Evolutionary conservation across 2,329 filamentous ascomycete species (phyloP).

Genomic region (Colletotrichum acutatum): DNA sequence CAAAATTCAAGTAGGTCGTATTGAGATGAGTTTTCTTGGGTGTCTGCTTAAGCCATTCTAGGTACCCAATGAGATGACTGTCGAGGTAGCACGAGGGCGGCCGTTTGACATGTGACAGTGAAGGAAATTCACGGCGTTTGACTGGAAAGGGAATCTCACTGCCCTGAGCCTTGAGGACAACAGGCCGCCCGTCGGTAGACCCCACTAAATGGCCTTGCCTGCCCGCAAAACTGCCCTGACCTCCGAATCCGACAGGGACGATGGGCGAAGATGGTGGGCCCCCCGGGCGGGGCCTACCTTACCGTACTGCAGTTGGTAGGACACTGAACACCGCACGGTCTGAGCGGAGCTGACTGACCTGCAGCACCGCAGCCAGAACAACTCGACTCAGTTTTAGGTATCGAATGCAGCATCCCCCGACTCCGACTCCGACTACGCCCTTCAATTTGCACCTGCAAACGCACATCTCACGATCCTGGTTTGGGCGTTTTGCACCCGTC

Average conservation of each 20-base stretch:
- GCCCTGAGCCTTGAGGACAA: background rate
- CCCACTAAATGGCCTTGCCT: slow-evolving; percentile 4
- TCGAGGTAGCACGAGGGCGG: background rate
- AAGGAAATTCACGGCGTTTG: background rate
- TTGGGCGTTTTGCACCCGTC: background rate
- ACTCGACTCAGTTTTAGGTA: background rate
- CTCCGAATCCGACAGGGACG: background rate
- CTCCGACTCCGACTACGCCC: background rate
- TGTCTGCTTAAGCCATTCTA: background rate
- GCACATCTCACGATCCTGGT: background rate
- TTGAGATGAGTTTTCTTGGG: background rate
- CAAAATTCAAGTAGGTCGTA: background rate
- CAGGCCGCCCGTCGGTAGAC: background rate
- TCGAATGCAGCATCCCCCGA: background rate
- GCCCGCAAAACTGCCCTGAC: background rate
- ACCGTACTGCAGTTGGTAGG: background rate
- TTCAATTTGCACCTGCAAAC: slow-evolving; percentile 11
- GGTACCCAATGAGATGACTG: background rate
- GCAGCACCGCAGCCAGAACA: background rate
- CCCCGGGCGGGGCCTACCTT: background rate
- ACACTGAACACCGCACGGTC: background rate
- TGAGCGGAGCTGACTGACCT: background rate
- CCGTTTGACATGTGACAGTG: slow-evolving; percentile 11
- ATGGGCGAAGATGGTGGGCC: background rate
- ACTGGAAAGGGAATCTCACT: background rate